A percentile compares a stretch with the other conserved stretches of the same genome.
Conservation (phyloP, 441 rosid species). For the Pelargonium australe region DNA sequence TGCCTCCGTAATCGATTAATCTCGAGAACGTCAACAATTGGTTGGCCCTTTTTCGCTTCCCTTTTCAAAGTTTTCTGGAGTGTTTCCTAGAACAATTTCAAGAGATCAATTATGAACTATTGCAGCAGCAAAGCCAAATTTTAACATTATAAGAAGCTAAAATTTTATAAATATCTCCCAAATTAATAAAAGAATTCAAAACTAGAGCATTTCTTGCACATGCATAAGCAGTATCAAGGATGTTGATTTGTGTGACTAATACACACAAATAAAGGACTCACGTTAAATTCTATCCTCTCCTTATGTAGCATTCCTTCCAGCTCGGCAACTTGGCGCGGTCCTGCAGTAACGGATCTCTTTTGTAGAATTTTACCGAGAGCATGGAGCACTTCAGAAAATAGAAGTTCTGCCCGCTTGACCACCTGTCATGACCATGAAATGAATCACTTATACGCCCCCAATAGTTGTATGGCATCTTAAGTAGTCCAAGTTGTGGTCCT, state of each 20-base stretch:
- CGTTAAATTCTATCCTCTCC: slow-evolving; percentile 86
- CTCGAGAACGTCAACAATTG: slow-evolving; percentile 69
- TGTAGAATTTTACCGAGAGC: slow-evolving; percentile 46
- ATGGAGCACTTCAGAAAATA: slow-evolving; percentile 75
- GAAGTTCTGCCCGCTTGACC: slow-evolving; percentile 60
- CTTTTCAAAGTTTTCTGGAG: slow-evolving; percentile 49
- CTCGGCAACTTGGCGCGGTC: slow-evolving; percentile 39
- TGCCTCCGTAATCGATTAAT: slow-evolving; percentile 71
- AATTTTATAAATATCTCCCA: background rate
- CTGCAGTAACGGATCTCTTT: slow-evolving; percentile 26
- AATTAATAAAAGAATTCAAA: too few species aligned
- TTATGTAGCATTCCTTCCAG: slow-evolving; percentile 58
- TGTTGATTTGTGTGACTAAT: background rate
- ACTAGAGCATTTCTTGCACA: background rate
- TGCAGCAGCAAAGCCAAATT: too few species aligned
- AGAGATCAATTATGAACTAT: slow-evolving; percentile 5
- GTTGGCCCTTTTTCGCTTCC: slow-evolving; percentile 59
- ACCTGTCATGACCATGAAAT: slow-evolving; percentile 43
- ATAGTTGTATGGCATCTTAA: slow-evolving; percentile 13
- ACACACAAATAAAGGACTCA: slow-evolving; percentile 27
- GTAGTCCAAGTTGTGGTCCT: slow-evolving; percentile 15
- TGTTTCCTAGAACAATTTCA: slow-evolving; percentile 47
- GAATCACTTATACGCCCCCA: slow-evolving; percentile 16
- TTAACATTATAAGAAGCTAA: background rate
- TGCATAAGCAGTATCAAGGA: background rate